phyloP scores from a whole-genome alignment of 306 rosid genomes.

The Medicago arabica region DNA sequence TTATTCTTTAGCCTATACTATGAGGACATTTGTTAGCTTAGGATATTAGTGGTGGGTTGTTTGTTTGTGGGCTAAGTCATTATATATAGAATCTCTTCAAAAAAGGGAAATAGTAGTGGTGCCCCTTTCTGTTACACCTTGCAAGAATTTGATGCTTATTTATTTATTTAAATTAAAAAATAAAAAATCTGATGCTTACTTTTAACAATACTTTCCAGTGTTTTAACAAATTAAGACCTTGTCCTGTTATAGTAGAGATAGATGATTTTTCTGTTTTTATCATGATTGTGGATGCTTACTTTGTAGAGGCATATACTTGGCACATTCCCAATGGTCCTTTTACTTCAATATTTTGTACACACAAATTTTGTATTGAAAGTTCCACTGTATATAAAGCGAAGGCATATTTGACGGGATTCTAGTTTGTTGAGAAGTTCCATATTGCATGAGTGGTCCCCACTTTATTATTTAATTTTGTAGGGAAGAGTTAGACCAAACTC shows the following conservation, averaged over 20 bases:
- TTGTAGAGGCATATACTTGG: background rate
- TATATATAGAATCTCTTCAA: background rate
- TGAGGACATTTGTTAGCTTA: too few relatives aligned
- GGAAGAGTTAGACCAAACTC: background rate
- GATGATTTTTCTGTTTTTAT: background rate
- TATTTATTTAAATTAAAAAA: background rate
- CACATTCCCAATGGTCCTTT: background rate
- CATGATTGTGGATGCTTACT: slow-evolving; percentile 8
- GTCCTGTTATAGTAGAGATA: background rate
- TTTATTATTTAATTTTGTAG: background rate
- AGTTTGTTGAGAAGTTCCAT: background rate
- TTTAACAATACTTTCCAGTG: too few relatives aligned
- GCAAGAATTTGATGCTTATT: slow-evolving; percentile 26
- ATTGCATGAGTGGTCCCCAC: slow-evolving; percentile 12
- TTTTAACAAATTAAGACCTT: too few relatives aligned
- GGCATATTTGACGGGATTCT: background rate
- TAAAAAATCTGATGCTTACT: background rate
- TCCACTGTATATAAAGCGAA: background rate
- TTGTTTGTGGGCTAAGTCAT: slow-evolving; percentile 2
- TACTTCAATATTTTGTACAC: background rate
- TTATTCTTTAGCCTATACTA: too few relatives aligned
- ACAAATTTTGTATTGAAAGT: background rate
- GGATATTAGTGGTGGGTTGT: background rate
- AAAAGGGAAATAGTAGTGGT: background rate
- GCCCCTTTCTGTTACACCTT: slow-evolving; percentile 19